These are phyloP conservation scores for Diaporthe helianthi DNA, from an alignment of 2,329 filamentous ascomycete species.

Conservation along the genomic window DNA sequence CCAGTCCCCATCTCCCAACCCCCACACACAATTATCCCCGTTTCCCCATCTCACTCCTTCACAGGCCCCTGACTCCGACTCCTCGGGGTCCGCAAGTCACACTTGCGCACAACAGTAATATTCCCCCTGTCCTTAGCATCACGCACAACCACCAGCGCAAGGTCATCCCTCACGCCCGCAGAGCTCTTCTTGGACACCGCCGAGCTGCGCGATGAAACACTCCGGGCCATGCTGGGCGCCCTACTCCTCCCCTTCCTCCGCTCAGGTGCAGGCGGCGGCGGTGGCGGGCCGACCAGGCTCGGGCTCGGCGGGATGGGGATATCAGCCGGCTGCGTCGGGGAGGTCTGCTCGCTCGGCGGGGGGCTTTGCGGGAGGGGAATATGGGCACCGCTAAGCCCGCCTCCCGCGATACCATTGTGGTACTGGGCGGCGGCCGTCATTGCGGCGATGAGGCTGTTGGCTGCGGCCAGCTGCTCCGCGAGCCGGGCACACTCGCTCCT, in stretches of 20 bases:
- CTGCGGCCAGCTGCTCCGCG: constrained; percentile 31
- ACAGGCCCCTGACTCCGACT: constrained; percentile 30
- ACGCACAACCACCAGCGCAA: constrained; percentile 33
- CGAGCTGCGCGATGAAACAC: constrained; percentile 32
- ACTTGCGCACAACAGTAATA: constrained; percentile 32
- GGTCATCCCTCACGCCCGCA: constrained; percentile 24
- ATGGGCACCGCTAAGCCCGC: not conserved
- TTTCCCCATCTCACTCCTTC: constrained; percentile 20
- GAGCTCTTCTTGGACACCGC: constrained; percentile 14
- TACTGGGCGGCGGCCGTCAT: constrained; percentile 29
- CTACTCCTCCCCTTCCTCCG: constrained; percentile 29
- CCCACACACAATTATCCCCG: not conserved
- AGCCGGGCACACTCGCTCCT: constrained; percentile 29
- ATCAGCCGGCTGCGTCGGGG: not conserved
- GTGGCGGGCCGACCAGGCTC: not conserved
- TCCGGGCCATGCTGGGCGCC: constrained; percentile 33
- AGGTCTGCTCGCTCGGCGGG: not conserved
- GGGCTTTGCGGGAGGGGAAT: constrained; percentile 1
- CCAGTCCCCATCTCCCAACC: no score
- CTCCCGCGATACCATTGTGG: not conserved
- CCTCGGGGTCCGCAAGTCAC: constrained; percentile 27
- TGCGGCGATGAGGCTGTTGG: constrained; percentile 34
- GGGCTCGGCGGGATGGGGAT: constrained; percentile 22
- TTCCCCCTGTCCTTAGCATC: constrained; percentile 30
- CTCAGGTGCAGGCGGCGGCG: not conserved